Base-by-base conservation (phyloP, 2,329 filamentous ascomycete genomes). In the Scorias spongiosa region DNA sequence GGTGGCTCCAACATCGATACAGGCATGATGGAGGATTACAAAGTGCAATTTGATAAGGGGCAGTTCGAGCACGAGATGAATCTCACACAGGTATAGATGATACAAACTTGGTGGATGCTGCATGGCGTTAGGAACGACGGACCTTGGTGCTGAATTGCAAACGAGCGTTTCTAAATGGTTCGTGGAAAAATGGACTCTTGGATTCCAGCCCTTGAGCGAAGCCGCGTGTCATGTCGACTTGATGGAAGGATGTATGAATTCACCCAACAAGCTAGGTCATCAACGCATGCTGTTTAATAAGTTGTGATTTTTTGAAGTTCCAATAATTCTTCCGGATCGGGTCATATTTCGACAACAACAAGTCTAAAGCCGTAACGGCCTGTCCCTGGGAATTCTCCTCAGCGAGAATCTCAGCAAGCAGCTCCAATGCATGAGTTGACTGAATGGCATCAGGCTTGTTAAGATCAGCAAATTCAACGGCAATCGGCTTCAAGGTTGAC, bases 281-380 rank as follows among this genome's bases (percentile, higher is more conserved):
- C 20, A 26, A 26, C 20, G 20, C 20, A 26, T 3, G 3, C 20
- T 26, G 20, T 26, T 26, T 3, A 26, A 26, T 3, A 26, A 26
- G 20, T 52, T 68, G 57, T 37, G 60, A 63, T 58, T 76, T 78
- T 57, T 76, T 71, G 66, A 83, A 94, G 55, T 84, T 80, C 91
- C 91, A 98, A 65, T 95, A 98, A 50, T 88, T 89, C 51, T 79
- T 80, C 46, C 91, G 72, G 47, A 98, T 81, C 6, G 84, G 85
- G 70, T 98, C 91, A 74, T 87, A 98, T 67, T 80, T 88, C 57
- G 81, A 78, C 40, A 77, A 81, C 56, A 98, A 62, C 48, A 93
- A 67, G 46, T 74, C 74, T 55, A 95, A 64, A 48, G 82, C 86
- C 57, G 77, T 64, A 43, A 70, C 75, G 1, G 87, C 87, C 59